Evolutionary conservation across 257 asterid species (phyloP), one percentile per base, ranked within the genome.

Genomic region (Verbascum thapsus): DNA sequence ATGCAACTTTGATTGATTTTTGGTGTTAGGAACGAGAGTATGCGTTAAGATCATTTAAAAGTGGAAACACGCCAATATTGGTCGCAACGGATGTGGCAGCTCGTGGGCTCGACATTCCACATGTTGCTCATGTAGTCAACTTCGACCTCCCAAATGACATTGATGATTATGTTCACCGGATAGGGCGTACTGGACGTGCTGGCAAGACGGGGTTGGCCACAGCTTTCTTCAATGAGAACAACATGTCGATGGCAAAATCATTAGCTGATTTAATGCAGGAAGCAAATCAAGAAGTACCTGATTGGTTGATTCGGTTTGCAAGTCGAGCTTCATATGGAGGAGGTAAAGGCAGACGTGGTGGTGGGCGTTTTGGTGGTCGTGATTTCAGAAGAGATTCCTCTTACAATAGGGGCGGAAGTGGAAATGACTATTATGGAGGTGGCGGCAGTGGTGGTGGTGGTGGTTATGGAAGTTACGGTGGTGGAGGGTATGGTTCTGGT

Each of bases 81-180:
- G 98, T 91, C 11, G 98, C 98, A 26, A 91, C 96, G 1, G 98
- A 91, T 35, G 98, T 91, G 51, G 98, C 98, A 13, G 98, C 98
- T 17, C 98, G 98, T 66, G 98, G 98, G 53, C 96, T 91, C 11
- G 98, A 91, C 74, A 91, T 91, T 65, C 98, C 98, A 6, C 96
- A 91, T 53, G 98, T 91, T 16, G 89, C 95, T 8, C 98, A 91
- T 53, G 98, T 91, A 30, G 84, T 91, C 70, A 91, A 91, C 80
- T 91, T 91, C 44, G 98, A 91, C 70, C 95, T 91, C 98, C 98
- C 98, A 16, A 91, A 91, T 17, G 96, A 91, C 18, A 88, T 91
- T 17, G 96, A 91, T 43, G 98, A 91, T 68, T 91, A 91, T 49
- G 98, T 88, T 67, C 96, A 91, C 80, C 96, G 98, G 11, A 91